These are phyloP conservation scores for Collybiopsis luxurians DNA, from an alignment of 768 basidiomycete genomes.

Conservation along the genomic window DNA sequence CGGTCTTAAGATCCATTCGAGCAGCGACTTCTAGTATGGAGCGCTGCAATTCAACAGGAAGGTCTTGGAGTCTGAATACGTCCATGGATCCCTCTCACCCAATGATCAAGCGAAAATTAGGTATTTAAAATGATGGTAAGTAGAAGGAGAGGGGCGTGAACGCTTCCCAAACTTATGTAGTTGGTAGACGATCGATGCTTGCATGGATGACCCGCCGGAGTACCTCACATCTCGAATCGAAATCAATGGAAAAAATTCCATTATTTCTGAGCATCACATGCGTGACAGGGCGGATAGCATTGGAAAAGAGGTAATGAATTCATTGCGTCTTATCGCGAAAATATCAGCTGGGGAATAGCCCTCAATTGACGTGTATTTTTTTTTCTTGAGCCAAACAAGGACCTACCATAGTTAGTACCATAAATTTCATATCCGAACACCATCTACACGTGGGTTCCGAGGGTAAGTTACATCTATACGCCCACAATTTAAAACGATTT, in stretches of 20 bases:
- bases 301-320: not conserved
- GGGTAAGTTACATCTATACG: no score
- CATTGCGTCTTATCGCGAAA: slow-evolving; percentile 1
- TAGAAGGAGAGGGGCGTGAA: not conserved
- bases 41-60: slow-evolving; percentile 39
- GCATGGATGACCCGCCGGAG: not conserved
- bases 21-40: slow-evolving; percentile 35
- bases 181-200: slow-evolving; percentile 1
- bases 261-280: not conserved
- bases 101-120: not conserved
- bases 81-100: not conserved
- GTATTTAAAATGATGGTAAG: not conserved
- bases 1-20: slow-evolving; percentile 20
- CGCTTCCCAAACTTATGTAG: not conserved
- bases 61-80: slow-evolving; percentile 12
- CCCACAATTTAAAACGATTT: no score
- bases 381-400: not conserved
- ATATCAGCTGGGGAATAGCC: not conserved
- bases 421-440: no score
- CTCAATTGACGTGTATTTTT: not conserved
- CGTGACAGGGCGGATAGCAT: not conserved
- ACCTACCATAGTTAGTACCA: not conserved
- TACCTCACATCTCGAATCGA: not conserved
- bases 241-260: not conserved
- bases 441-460: no score